Percentiles rank a stretch among this genome's conserved stretches.
These are phyloP conservation scores for Apiospora malaysiana DNA, from an alignment of 2,329 filamentous ascomycete genomes.

Conservation along the genomic window DNA sequence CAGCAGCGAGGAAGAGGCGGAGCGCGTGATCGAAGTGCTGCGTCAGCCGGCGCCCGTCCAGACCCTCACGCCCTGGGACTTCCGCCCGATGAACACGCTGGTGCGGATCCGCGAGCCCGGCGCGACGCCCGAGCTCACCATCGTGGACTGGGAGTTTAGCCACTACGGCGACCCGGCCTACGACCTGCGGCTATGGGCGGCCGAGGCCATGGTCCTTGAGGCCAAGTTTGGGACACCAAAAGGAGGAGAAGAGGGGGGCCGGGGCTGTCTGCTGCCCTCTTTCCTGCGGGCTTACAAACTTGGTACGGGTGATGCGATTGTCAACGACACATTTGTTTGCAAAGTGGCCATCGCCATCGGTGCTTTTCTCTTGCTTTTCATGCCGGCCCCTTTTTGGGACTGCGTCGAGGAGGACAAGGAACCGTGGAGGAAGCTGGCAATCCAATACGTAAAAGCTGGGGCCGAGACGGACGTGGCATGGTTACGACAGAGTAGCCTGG, in stretches of 20 bases:
- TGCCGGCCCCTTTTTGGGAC: background rate
- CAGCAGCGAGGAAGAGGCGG: background rate
- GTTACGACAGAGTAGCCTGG: background rate
- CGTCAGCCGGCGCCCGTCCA: slow-evolving; percentile 1
- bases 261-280: background rate
- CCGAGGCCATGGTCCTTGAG: background rate
- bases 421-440: background rate
- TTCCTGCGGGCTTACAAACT: background rate
- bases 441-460: background rate
- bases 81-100: slow-evolving; percentile 23
- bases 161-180: background rate
- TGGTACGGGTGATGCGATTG: background rate
- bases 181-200: background rate
- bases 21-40: background rate
- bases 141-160: background rate
- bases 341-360: background rate
- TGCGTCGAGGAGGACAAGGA: background rate
- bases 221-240: background rate
- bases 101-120: background rate
- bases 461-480: background rate
- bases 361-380: background rate
- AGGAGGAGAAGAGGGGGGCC: background rate
- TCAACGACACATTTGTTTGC: background rate
- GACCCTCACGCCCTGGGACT: slow-evolving; percentile 23
- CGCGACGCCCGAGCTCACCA: background rate